Percentiles rank a stretch among this genome's conserved stretches.
These are phyloP conservation scores for Millerozyma acaciae DNA, from an alignment of 805 yeast species.

Conservation along the genomic window DNA sequence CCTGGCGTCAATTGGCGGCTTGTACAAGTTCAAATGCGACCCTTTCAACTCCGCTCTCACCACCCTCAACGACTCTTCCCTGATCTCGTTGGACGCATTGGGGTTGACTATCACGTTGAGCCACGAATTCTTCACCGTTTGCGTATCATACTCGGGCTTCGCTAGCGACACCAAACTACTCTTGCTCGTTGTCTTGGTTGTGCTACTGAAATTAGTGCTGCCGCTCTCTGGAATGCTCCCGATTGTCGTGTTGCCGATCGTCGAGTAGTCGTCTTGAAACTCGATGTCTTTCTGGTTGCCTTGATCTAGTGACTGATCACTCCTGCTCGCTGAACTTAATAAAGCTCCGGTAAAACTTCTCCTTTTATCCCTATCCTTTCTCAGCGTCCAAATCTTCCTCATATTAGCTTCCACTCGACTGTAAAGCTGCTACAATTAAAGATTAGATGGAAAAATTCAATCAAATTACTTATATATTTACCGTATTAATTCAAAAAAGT, in stretches of 20 bases:
- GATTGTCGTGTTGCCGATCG: slow-evolving; percentile 8
- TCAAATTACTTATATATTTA: no score
- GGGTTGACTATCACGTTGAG: slow-evolving; percentile 34
- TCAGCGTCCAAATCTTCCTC: slow-evolving; percentile 26
- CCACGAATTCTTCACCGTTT: slow-evolving; percentile 33
- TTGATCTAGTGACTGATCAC: no score
- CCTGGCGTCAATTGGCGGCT: slow-evolving; percentile 43
- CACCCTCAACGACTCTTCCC: slow-evolving; percentile 40
- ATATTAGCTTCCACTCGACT: slow-evolving; percentile 46
- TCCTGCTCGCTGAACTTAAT: slow-evolving; percentile 1
- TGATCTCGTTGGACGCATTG: slow-evolving; percentile 26
- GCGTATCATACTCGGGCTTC: slow-evolving; percentile 29
- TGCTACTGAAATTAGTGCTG: slow-evolving; percentile 1
- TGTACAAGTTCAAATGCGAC: slow-evolving; percentile 58
- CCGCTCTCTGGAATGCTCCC: slow-evolving; percentile 7
- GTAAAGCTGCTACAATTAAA: no score
- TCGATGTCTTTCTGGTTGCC: slow-evolving; percentile 5
- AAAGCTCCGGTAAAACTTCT: slow-evolving; percentile 10
- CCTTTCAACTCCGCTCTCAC: slow-evolving; percentile 70
- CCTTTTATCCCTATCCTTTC: slow-evolving; percentile 24
- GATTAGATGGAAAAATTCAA: no score
- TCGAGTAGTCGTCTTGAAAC: slow-evolving; percentile 7
- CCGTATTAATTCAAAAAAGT: no score
- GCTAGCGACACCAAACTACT: slow-evolving; percentile 12
- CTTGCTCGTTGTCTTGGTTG: slow-evolving; percentile 2